Percentiles rank a stretch among this genome's conserved stretches.
These are phyloP conservation scores for Avena atlantica DNA, from an alignment of 176 grass and related monocot species.

Conservation along the genomic window DNA sequence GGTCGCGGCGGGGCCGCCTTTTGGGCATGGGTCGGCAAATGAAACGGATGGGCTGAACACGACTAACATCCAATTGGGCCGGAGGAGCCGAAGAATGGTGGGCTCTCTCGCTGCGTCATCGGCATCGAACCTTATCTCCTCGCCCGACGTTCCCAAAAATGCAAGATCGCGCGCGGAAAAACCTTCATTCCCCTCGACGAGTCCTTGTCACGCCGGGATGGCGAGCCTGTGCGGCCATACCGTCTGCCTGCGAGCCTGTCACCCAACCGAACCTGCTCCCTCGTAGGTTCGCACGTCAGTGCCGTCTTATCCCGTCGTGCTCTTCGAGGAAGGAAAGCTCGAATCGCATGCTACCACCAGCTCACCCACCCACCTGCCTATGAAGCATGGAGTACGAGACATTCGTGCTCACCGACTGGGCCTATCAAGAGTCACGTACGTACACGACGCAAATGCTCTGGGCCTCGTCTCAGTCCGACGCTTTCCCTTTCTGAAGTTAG, in stretches of 20 bases:
- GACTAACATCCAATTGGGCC: conserved; percentile 12
- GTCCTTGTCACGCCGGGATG: conserved; percentile 33
- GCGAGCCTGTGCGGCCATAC: conserved; percentile 43
- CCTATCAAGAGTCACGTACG: no score
- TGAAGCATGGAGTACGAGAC: background rate
- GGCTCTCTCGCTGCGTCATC: background rate
- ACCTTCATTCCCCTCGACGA: background rate
- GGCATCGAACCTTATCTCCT: conserved; percentile 27
- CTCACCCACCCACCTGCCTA: background rate
- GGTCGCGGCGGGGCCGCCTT: background rate
- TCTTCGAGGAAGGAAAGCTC: background rate
- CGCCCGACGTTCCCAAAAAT: background rate
- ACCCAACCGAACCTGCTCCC: background rate
- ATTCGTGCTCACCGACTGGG: background rate
- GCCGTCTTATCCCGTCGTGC: background rate
- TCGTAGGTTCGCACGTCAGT: conserved; percentile 32
- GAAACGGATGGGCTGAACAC: background rate
- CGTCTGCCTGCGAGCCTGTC: background rate
- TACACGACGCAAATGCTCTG: no score
- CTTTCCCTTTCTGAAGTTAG: background rate
- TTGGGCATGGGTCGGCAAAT: background rate
- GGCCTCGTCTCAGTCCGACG: background rate
- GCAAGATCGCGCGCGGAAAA: background rate
- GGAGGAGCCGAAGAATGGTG: background rate
- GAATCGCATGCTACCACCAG: no score